Conservation (phyloP, 352 stramenopile genomes). For the Phytopythium chamaehyphon region DNA sequence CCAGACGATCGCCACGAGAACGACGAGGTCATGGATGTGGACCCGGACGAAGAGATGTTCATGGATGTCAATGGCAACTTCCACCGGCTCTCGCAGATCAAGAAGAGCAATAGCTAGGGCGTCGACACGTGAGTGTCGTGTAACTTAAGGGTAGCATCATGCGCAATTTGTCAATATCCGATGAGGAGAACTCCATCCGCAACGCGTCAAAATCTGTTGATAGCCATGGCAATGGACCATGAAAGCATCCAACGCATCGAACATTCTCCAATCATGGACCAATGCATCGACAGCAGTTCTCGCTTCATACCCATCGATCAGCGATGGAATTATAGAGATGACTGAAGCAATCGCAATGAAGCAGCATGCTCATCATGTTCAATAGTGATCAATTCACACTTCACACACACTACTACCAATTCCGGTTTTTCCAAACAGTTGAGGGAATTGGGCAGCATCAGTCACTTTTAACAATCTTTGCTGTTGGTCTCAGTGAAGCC, state of each 20-base stretch:
- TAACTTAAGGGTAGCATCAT: too few species aligned
- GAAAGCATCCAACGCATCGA: too few species aligned
- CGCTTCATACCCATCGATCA: too few species aligned
- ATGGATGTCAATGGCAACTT: constrained; percentile 10
- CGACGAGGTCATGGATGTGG: constrained; percentile 21
- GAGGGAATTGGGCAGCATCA: constrained; percentile 50
- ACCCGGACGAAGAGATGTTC: constrained; percentile 12
- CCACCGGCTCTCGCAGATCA: constrained; percentile 8
- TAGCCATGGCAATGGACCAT: too few species aligned
- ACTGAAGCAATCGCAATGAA: too few species aligned
- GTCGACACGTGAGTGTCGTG: neutral
- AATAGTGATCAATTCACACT: neutral
- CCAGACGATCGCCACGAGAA: constrained; percentile 25
- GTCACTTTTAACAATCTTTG: constrained; percentile 58
- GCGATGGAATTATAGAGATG: too few species aligned
- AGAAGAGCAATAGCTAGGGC: constrained; percentile 8
- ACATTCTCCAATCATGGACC: too few species aligned
- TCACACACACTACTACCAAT: neutral
- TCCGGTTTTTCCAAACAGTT: neutral
- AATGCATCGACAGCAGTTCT: too few species aligned
- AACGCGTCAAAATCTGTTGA: too few species aligned
- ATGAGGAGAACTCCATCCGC: too few species aligned
- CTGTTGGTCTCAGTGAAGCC: constrained; percentile 84
- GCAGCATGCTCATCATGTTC: too few species aligned
- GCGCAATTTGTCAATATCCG: too few species aligned